Conservation (phyloP, 2,329 filamentous ascomycete species). For the Colletotrichum simmondsii region DNA sequence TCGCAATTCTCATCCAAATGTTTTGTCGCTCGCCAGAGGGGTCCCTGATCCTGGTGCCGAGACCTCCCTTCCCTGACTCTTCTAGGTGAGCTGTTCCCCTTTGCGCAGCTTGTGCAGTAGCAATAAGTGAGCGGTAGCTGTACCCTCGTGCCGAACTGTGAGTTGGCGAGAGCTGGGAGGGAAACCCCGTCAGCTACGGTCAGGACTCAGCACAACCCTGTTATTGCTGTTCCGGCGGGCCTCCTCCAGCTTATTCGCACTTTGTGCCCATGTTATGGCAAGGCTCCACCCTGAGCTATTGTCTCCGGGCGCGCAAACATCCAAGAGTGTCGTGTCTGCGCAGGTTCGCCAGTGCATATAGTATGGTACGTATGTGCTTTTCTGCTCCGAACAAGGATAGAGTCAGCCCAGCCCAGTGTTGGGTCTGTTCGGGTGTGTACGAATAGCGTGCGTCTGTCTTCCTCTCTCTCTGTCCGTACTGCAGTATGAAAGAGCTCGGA, state of each 20-base stretch:
- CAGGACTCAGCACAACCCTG: conserved; percentile 24
- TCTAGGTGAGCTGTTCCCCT: background rate
- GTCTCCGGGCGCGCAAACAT: conserved; percentile 11
- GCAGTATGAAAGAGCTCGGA: background rate
- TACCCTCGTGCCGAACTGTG: background rate
- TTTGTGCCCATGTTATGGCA: conserved; percentile 18
- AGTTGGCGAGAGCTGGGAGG: background rate
- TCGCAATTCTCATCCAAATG: background rate
- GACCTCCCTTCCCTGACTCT: background rate
- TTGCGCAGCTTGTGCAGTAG: background rate
- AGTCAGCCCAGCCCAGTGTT: background rate
- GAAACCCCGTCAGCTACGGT: conserved; percentile 9
- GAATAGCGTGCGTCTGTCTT: background rate
- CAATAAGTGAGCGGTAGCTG: background rate
- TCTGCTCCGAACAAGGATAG: background rate
- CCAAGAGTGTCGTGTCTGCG: conserved; percentile 7
- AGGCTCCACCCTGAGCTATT: conserved; percentile 17
- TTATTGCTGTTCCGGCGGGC: background rate
- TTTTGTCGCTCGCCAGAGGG: background rate
- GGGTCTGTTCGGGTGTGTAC: conserved; percentile 10
- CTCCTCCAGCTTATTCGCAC: conserved; percentile 22
- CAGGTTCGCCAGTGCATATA: background rate
- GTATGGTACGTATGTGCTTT: background rate
- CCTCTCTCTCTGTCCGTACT: background rate
- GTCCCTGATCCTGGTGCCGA: background rate